Conservation (phyloP, 1,284 basidiomycete genomes). For the Malassezia obtusa region DNA sequence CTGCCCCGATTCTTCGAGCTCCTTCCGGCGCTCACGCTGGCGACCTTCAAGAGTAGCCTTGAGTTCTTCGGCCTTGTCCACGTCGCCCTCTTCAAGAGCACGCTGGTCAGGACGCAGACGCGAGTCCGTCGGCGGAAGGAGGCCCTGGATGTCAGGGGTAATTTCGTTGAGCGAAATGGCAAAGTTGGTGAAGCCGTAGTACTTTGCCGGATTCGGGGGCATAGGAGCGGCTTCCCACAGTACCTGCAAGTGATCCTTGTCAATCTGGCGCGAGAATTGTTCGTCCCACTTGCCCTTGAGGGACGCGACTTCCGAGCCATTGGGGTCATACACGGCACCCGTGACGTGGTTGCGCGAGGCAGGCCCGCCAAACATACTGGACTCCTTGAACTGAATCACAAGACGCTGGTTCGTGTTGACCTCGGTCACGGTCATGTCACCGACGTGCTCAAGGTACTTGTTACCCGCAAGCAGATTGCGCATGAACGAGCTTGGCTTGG, state of each 20-base stretch:
- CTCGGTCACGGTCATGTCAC: slow-evolving; percentile 41
- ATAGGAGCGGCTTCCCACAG: slow-evolving; percentile 43
- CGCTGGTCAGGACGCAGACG: slow-evolving; percentile 73
- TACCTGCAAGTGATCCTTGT: slow-evolving; percentile 39
- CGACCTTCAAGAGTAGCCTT: slow-evolving; percentile 64
- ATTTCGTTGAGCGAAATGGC: slow-evolving; percentile 46
- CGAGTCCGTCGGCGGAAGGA: slow-evolving; percentile 73
- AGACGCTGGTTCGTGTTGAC: slow-evolving; percentile 27
- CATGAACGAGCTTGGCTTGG: slow-evolving; percentile 44
- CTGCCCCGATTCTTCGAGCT: slow-evolving; percentile 47
- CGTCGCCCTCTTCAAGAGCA: slow-evolving; percentile 69
- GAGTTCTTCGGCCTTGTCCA: slow-evolving; percentile 65
- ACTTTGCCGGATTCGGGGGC: slow-evolving; percentile 34
- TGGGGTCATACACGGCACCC: slow-evolving; percentile 38
- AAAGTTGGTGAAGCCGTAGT: slow-evolving; percentile 48
- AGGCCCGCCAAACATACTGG: slow-evolving; percentile 38
- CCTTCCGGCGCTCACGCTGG: slow-evolving; percentile 49
- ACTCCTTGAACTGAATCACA: slow-evolving; percentile 44
- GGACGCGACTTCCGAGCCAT: slow-evolving; percentile 21
- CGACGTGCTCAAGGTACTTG: slow-evolving; percentile 48
- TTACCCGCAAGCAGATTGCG: slow-evolving; percentile 46
- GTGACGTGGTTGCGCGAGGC: slow-evolving; percentile 32
- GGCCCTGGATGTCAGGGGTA: slow-evolving; percentile 56
- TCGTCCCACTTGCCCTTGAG: slow-evolving; percentile 44
- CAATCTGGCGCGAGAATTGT: slow-evolving; percentile 26